Base-by-base conservation (phyloP, 1,139 yeast species). In the Arxiozyma telluris region DNA sequence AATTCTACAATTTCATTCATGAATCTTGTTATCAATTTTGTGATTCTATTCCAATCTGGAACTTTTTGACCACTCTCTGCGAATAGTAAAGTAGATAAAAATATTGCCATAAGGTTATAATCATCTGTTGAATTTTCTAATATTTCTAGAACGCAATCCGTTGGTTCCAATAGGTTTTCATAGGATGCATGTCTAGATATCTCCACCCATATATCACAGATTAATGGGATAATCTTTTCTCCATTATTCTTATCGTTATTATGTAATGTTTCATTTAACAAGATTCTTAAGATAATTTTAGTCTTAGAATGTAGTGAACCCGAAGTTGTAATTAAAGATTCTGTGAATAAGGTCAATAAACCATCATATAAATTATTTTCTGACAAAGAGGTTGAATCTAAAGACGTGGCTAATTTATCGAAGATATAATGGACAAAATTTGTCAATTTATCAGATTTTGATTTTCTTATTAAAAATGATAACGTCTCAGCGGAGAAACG, bases 401-500 rank as follows among this genome's bases (percentile, higher is more conserved):
- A 38, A 27, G 20, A 22, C 17, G 41, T 27, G 30, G 42, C 25
- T 46, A 46, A 46, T 38, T 79, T 79, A n/a, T 69, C 63, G 52
- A 88, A 74, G 5, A 85, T 74, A 59, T 75, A 79, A 1, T 71
- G 64, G 7, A 87, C 71, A 46, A 86, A 78, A 0, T 64, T 59
- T 2, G 67, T 64, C 49, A 90, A 71, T 5, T 79, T 73, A 1
- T 76, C 77, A 0, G 76, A 67, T 21, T 76, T 76, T 62, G 87
- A 78, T 67, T 88, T 89, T 65, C 95, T 80, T 15, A 93, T 74
- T 56, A 93, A 74, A 62, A 87, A 93, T 0, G 97, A 87, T 51
- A 93, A 70, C 0, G 97, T 93, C 68, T 93, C 98, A 0, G 97
- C 91, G 41, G 96, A 83, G 64, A 91, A 93, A 57, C 96, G 76